Percentiles rank a stretch among this genome's conserved stretches.
Evolutionary conservation across 2,329 filamentous ascomycete species (phyloP).

Genomic region (Fusarium fracticaudum): DNA sequence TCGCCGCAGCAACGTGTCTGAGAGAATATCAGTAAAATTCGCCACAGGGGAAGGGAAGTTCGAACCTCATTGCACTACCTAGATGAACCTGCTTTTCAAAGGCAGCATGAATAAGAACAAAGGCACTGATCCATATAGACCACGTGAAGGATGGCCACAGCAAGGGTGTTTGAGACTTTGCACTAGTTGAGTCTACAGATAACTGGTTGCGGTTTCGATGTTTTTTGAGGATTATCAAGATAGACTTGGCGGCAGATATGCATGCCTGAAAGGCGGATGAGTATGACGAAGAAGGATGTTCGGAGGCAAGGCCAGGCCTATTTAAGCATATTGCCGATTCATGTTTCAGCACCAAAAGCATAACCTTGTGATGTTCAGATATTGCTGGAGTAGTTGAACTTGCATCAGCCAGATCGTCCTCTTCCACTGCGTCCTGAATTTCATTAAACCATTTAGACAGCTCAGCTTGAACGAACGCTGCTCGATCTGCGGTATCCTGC

Average conservation of each 20-base stretch:
- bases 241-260: constrained; percentile 59
- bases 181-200: neutral
- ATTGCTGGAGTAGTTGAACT: constrained; percentile 23
- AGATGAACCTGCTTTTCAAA: constrained; percentile 55
- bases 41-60: fast-evolving
- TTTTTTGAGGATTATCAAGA: constrained; percentile 54
- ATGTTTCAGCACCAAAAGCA: constrained; percentile 57
- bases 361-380: constrained; percentile 50
- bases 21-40: neutral
- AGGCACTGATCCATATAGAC: constrained; percentile 63
- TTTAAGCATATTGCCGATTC: constrained; percentile 63
- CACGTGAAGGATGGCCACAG: constrained; percentile 63
- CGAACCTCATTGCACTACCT: constrained; percentile 51
- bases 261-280: constrained; percentile 61
- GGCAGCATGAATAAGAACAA: constrained; percentile 61
- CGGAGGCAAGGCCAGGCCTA: constrained; percentile 58
- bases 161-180: constrained; percentile 44
- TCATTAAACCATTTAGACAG: constrained; percentile 64
- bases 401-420: constrained; percentile 39
- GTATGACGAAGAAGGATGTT: constrained; percentile 54
- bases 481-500: constrained; percentile 53
- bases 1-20: constrained; percentile 45
- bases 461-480: constrained; percentile 58
- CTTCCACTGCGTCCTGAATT: constrained; percentile 59
- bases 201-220: constrained; percentile 31